Base-by-base conservation (phyloP, 1,139 yeast genomes). In the Saccharomycopsis crataegensis region DNA sequence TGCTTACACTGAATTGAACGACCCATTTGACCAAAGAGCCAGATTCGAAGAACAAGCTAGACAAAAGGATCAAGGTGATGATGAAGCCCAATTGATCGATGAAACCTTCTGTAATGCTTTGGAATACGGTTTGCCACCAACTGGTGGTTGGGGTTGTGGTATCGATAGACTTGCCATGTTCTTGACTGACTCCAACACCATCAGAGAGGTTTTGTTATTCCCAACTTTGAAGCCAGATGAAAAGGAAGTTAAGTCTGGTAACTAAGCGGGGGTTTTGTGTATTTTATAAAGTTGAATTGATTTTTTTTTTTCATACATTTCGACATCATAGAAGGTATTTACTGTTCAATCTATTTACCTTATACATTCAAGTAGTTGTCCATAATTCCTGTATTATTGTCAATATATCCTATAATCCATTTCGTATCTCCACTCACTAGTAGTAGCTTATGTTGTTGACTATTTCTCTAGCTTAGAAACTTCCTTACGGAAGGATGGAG, bases 61-160 rank as follows among this genome's bases (percentile, higher is more conserved):
- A 73, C 99, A 93, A 79, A 93, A 93, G 78, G 98, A 78, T 63
- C 97, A 90, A 74, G 99, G 99, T 78, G 99, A 93, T 68, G 99
- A 93, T 67, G 99, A 93, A 76, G 99, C 97, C 57, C 99, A 93
- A 76, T 70, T 90, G 73, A 79, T 93, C 61, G 99, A 93, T 70
- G 99, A 93, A 75, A 85, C 89, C 59, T 93, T 93, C 90, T 86
- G 96, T 77, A 88, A 91, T 66, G 97, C 99, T 61, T 81, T 93
- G 68, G 99, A 93, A 76, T 93, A 89, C 72, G 99, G 99, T 72
- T 80, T 93, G 67, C 99, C 99, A 59, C 99, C 99, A 66, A 93
- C 99, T 65, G 99, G 95, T 70, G 99, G 99, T 64, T 93, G 98
- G 98, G 99, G 99, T 66, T 86, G 96, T 76, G 99, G 99, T 80